These are phyloP conservation scores for Cercospora sp. DNA, from an alignment of 2,329 filamentous ascomycete species.

Conservation along the genomic window DNA sequence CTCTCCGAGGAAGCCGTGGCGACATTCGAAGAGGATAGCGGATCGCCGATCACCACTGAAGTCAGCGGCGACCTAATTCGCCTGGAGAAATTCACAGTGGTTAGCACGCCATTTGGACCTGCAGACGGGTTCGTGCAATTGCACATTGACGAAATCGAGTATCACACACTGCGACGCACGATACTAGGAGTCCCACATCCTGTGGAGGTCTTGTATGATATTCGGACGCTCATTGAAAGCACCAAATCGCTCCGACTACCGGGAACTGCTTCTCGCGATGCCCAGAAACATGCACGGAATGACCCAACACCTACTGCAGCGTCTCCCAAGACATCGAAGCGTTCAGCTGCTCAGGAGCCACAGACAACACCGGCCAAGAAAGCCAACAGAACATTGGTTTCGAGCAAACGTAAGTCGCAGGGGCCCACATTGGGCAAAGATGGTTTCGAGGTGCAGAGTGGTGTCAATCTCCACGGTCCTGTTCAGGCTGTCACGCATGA, in stretches of 20 bases:
- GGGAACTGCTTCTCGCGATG: slow-evolving; percentile 4
- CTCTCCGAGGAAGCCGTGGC: slow-evolving; percentile 29
- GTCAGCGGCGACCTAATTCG: slow-evolving; percentile 33
- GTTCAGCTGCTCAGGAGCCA: background rate
- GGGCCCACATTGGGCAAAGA: slow-evolving; percentile 27
- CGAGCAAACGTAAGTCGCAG: slow-evolving; percentile 12
- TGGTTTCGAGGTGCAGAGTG: slow-evolving; percentile 31
- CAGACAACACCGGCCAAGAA: background rate
- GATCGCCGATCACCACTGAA: slow-evolving; percentile 23
- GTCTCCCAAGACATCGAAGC: background rate
- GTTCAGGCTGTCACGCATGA: slow-evolving; percentile 9
- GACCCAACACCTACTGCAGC: background rate
- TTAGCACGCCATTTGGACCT: slow-evolving; percentile 34
- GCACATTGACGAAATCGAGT: slow-evolving; percentile 32
- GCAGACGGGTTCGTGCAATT: slow-evolving; percentile 32
- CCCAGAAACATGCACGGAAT: background rate
- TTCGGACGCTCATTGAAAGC: slow-evolving; percentile 25
- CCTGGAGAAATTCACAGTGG: slow-evolving; percentile 26
- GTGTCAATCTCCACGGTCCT: slow-evolving; percentile 33
- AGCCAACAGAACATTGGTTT: background rate
- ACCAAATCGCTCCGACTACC: slow-evolving; percentile 26
- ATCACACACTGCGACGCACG: slow-evolving; percentile 32
- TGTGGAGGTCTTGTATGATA: slow-evolving; percentile 23
- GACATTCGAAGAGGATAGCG: slow-evolving; percentile 30
- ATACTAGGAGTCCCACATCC: slow-evolving; percentile 23